Evolutionary conservation across 768 basidiomycete species (phyloP), one percentile per base, ranked within the genome.

Genomic region (Mycena olivaceomarginata): DNA sequence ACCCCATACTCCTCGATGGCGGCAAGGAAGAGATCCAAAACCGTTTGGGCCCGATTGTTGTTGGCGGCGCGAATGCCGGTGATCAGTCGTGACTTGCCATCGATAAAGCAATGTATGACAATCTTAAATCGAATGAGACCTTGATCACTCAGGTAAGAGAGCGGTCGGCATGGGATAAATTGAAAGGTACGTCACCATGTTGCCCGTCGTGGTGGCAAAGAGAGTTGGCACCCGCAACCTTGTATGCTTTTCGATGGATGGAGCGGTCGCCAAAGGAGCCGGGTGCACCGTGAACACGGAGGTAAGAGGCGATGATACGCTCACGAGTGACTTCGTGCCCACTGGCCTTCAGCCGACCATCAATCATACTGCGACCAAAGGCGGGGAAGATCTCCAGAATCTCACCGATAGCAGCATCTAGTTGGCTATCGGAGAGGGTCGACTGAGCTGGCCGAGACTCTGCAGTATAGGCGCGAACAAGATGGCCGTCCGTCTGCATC

Each of bases 221-320:
- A 12, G 45, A 46, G 45, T 46, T 46, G 12, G 15, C 45, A 16
- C 45, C 45, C 2, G 83, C 75, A 1, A 88, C 87, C 6, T 70
- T 69, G 74, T 89, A 89, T 5, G 75, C 78, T 31, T 78, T 43
- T 4, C 84, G 74, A 12, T 79, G 48, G 43, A 86, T 86, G 3
- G 72, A 67, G 2, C 80, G 81, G 13, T 69, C 60, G 45, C 82
- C 82, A 81, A 87, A 85, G n/a, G 66, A 39, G 1, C 45, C 64
- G 20, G 81, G 77, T 8, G 77, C 40, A 63, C 83, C 82, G 62
- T 81, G 72, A 18, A 85, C 78, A 25, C 77, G 81, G 11, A 67
- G 45, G 53, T 75, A 80, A 5, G 80, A 80, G 22, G 56, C 74
- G 39, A 37, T 37, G 12, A 85, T 77, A 8, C 80, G 77, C 2